phyloP scores from a whole-genome alignment of 352 stramenopile species.

The Pythium phragmitis region DNA sequence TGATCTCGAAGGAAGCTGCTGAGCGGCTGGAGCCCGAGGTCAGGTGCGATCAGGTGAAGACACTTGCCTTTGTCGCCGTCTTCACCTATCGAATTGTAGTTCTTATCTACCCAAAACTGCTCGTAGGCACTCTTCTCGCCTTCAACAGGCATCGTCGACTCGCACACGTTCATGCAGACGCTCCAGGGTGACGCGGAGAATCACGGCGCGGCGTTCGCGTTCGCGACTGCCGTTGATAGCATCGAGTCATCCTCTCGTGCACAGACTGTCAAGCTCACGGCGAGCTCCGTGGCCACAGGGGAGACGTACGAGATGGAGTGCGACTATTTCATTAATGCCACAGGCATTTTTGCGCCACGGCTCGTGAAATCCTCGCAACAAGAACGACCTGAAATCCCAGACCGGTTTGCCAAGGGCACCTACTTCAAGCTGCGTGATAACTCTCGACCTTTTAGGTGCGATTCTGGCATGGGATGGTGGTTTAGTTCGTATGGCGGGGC shows the following conservation, averaged over 20 bases:
- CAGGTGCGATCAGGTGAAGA: slow-evolving; percentile 42
- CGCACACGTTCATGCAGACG: slow-evolving; percentile 88
- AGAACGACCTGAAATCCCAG: slow-evolving; percentile 34
- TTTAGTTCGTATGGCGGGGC: not conserved
- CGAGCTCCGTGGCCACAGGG: slow-evolving; percentile 37
- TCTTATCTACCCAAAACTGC: not conserved
- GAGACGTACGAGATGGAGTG: slow-evolving; percentile 73
- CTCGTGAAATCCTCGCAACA: slow-evolving; percentile 24
- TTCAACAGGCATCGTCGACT: slow-evolving; percentile 95
- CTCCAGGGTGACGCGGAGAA: slow-evolving; percentile 91
- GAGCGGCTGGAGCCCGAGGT: slow-evolving; percentile 54
- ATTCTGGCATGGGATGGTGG: not conserved
- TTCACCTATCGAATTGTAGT: not conserved
- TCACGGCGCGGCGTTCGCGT: slow-evolving; percentile 78
- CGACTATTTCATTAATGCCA: slow-evolving; percentile 92
- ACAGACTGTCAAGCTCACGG: not conserved
- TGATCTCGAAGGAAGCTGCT: slow-evolving; percentile 47
- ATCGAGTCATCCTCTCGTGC: slow-evolving; percentile 30
- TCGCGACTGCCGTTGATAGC: slow-evolving; percentile 62
- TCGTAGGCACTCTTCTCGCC: slow-evolving; percentile 88
- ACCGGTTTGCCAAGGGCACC: slow-evolving; percentile 93
- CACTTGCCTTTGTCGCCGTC: not conserved
- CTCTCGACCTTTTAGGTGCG: slow-evolving; percentile 59
- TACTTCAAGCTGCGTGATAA: slow-evolving; percentile 90
- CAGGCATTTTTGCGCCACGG: slow-evolving; percentile 78